phyloP scores from a whole-genome alignment of 192 early-diverging fungal genomes.

The Mortierella antarctica region DNA sequence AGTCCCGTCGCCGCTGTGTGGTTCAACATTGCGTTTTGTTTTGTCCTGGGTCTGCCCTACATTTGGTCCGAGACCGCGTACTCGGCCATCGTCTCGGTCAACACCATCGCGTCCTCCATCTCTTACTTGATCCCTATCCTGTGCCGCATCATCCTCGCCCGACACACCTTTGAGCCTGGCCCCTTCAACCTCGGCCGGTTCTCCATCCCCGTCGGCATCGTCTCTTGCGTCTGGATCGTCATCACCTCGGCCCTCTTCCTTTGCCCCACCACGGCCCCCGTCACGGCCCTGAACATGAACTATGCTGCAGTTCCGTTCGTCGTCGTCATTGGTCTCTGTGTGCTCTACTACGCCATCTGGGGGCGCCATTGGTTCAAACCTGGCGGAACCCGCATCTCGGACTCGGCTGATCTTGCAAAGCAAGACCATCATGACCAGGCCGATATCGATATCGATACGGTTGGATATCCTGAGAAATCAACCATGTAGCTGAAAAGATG shows the following conservation, averaged over 20 bases:
- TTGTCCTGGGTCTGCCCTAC: constrained; percentile 60
- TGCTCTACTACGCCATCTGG: constrained; percentile 60
- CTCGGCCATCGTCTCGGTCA: constrained; percentile 65
- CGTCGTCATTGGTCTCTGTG: constrained; percentile 56
- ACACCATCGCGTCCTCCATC: constrained; percentile 62
- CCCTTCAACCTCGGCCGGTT: constrained; percentile 59
- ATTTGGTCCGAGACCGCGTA: constrained; percentile 62
- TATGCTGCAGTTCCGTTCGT: constrained; percentile 60
- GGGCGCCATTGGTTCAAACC: constrained; percentile 66
- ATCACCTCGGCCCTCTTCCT: constrained; percentile 58
- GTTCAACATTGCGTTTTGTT: constrained; percentile 63
- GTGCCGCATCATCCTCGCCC: constrained; percentile 55
- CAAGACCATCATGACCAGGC: neutral
- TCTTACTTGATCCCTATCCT: constrained; percentile 65
- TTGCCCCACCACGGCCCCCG: constrained; percentile 54
- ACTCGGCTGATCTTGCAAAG: neutral
- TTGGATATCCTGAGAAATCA: too few species aligned
- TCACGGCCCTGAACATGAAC: constrained; percentile 61
- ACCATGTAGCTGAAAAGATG: too few species aligned
- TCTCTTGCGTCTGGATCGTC: constrained; percentile 55
- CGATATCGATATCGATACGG: neutral
- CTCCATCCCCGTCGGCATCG: constrained; percentile 49
- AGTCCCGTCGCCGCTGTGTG: constrained; percentile 62
- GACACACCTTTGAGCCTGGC: constrained; percentile 58
- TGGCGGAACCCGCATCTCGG: constrained; percentile 21